A percentile compares a stretch with the other conserved stretches of the same genome.
phyloP scores from a whole-genome alignment of 176 grass and related monocot genomes.

The Oryza officinalis region DNA sequence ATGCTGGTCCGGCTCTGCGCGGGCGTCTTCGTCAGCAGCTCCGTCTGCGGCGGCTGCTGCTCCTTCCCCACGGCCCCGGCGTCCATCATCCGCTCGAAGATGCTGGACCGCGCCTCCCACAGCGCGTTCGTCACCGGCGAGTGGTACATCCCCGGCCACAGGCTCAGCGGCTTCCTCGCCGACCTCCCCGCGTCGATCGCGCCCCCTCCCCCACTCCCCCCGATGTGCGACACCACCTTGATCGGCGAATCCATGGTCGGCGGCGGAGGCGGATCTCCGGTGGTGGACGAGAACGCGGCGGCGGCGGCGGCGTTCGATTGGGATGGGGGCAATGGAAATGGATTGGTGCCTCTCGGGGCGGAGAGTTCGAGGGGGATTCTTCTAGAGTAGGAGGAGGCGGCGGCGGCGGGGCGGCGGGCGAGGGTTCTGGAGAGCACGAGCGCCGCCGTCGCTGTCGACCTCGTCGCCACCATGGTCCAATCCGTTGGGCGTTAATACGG shows the following conservation, averaged over 20 bases:
- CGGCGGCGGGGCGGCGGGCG: background rate
- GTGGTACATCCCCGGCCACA: slow-evolving; percentile 99
- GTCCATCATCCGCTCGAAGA: slow-evolving; percentile 88
- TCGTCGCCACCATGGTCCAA: slow-evolving; percentile 5
- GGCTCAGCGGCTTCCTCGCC: slow-evolving; percentile 76
- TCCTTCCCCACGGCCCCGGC: background rate
- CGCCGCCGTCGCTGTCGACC: slow-evolving; percentile 29
- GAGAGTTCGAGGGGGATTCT: slow-evolving; percentile 32
- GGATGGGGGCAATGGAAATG: background rate
- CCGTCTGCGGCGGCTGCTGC: slow-evolving; percentile 58
- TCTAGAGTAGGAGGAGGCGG: slow-evolving; percentile 9
- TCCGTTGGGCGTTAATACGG: background rate
- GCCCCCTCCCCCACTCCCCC: background rate
- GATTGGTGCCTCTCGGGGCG: background rate
- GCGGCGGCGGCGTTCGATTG: background rate
- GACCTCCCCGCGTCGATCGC: slow-evolving; percentile 72
- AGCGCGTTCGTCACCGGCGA: slow-evolving; percentile 92
- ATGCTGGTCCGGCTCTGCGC: slow-evolving; percentile 78
- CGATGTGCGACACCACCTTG: slow-evolving; percentile 45
- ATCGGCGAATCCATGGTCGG: slow-evolving; percentile 56
- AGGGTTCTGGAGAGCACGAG: slow-evolving; percentile 33
- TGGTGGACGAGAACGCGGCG: background rate
- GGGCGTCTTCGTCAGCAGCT: slow-evolving; percentile 82
- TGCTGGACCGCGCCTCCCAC: slow-evolving; percentile 93
- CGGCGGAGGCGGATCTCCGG: slow-evolving; percentile 31